These are phyloP conservation scores for Penicillium alfredii DNA, from an alignment of 495 filamentous ascomycete species.

Conservation along the genomic window DNA sequence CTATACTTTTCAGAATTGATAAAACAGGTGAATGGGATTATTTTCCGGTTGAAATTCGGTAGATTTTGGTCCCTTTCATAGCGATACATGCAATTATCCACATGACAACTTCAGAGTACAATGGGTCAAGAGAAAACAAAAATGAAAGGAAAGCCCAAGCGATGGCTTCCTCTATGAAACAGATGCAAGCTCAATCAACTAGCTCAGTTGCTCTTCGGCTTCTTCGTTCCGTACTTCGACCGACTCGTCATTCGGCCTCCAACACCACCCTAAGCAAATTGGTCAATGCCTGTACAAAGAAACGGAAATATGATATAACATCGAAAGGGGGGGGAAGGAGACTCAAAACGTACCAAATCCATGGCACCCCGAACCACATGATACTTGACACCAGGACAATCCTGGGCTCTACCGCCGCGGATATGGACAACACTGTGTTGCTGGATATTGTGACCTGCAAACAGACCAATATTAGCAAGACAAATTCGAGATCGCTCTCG, in stretches of 20 bases:
- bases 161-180: too few species aligned
- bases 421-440: slow-evolving; percentile 97
- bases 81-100: too few species aligned
- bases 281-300: too few species aligned
- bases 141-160: too few species aligned
- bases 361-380: slow-evolving; percentile 84
- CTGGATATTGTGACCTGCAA: slow-evolving; percentile 89
- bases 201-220: slow-evolving; percentile 65
- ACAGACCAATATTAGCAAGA: slow-evolving; percentile 7
- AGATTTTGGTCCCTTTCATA: too few species aligned
- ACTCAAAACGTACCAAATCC: slow-evolving; percentile 75
- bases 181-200: not conserved
- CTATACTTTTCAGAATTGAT: slow-evolving; percentile 8
- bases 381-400: slow-evolving; percentile 98
- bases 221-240: slow-evolving; percentile 98
- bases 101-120: too few species aligned
- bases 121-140: too few species aligned
- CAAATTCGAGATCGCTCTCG: too few species aligned
- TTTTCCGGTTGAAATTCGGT: too few species aligned
- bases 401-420: slow-evolving; percentile 82
- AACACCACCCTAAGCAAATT: slow-evolving; percentile 78
- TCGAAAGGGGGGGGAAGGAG: too few species aligned
- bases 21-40: too few species aligned
- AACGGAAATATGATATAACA: too few species aligned
- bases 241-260: slow-evolving; percentile 71